These are phyloP conservation scores for Cladosporium colombiae DNA, from an alignment of 2,329 filamentous ascomycete genomes.

Conservation along the genomic window DNA sequence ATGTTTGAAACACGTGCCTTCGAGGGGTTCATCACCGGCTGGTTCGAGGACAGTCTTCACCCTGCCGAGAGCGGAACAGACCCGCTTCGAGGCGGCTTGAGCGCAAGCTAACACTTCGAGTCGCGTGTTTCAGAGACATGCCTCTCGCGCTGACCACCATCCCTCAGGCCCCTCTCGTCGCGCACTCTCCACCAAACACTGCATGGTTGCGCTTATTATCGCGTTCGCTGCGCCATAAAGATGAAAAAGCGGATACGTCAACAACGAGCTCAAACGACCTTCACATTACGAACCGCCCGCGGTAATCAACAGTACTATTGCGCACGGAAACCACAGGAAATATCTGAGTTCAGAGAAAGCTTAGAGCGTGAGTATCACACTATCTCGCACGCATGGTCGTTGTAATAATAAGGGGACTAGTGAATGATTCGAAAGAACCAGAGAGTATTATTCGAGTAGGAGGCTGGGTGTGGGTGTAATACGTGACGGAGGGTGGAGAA, in stretches of 20 bases:
- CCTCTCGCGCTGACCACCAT: not conserved
- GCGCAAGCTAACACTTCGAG: conserved; percentile 2
- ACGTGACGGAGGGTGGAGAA: conserved; percentile 5
- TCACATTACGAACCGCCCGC: conserved; percentile 11
- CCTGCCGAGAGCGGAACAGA: not conserved
- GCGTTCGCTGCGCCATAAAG: conserved; percentile 6
- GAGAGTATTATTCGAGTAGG: conserved; percentile 14
- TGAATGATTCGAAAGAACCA: conserved; percentile 7
- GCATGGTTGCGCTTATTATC: conserved; percentile 1
- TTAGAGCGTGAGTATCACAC: conserved; percentile 12
- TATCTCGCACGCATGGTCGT: not conserved
- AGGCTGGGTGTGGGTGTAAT: conserved; percentile 14
- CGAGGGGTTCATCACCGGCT: conserved; percentile 4
- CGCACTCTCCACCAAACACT: not conserved
- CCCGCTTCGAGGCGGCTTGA: conserved; percentile 9
- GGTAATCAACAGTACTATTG: conserved; percentile 13
- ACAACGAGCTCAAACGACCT: conserved; percentile 6
- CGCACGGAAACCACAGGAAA: conserved; percentile 8
- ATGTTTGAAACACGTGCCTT: not conserved
- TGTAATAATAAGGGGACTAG: conserved; percentile 5
- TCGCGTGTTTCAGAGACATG: conserved; percentile 3
- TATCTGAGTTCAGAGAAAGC: not conserved
- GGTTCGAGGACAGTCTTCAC: not conserved
- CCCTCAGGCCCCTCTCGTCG: conserved; percentile 7
- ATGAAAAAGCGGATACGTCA: conserved; percentile 1